phyloP scores from a whole-genome alignment of 352 stramenopile species.

The Phytophthora megakarya region DNA sequence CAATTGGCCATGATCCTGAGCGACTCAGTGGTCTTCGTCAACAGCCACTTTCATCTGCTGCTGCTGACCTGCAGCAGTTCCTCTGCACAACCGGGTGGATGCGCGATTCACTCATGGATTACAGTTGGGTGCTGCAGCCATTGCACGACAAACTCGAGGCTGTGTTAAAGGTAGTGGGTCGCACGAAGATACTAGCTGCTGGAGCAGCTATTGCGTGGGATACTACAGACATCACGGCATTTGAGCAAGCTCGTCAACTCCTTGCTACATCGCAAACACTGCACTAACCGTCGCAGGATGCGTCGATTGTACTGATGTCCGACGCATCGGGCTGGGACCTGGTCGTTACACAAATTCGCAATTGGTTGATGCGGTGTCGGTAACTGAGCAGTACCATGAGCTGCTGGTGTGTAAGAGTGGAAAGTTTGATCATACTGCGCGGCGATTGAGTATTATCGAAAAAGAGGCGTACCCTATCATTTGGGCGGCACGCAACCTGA shows the following conservation, averaged over 20 bases:
- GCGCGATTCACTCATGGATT: constrained; percentile 27
- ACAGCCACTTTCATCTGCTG: constrained; percentile 1
- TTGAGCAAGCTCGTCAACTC: not conserved
- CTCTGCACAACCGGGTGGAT: constrained; percentile 31
- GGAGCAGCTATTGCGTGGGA: too few species aligned
- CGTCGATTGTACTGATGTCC: not conserved
- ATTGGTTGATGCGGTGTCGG: not conserved
- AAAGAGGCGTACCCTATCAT: too few species aligned
- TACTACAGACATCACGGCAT: too few species aligned
- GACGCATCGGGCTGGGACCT: not conserved
- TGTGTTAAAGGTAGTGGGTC: too few species aligned
- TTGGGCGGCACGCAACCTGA: too few species aligned
- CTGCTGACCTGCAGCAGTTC: constrained; percentile 31
- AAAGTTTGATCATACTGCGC: not conserved
- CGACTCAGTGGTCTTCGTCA: not conserved
- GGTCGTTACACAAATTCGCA: not conserved
- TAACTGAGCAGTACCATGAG: constrained; percentile 1
- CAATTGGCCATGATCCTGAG: constrained; percentile 20
- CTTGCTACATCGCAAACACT: not conserved
- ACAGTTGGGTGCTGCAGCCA: not conserved
- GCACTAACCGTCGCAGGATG: not conserved
- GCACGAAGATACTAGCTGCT: too few species aligned
- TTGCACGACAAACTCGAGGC: too few species aligned
- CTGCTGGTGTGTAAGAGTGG: not conserved
- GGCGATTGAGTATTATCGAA: not conserved